Evolutionary conservation across 371 early-diverging fungal genomes (phyloP), one percentile per base, ranked within the genome.

Genomic region (Apophysomyces ossiformis): DNA sequence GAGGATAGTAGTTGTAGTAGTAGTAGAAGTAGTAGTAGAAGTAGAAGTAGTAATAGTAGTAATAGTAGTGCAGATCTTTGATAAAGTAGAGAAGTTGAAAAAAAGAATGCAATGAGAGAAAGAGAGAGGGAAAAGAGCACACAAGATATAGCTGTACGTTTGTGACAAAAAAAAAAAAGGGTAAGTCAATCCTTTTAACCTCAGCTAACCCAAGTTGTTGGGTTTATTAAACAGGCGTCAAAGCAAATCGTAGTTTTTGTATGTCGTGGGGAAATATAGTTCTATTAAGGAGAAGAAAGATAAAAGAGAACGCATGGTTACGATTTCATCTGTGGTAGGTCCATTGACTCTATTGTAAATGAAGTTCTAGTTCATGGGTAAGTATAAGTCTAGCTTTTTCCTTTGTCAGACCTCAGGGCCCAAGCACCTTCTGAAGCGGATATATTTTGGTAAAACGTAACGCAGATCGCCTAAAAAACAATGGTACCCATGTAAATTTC

Each of bases 391-490:
- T 21, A 50, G 50, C 50, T 50, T 18, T 50, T 50, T 26, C 4
- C 50, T 50, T 50, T 50, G 50, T 50, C 50, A 18, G 21, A 50
- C 50, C 9, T 50, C n/a, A 50, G 50, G 50, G 50, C 50, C 50
- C 50, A 18, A 7, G 50, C 50, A 50, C 50, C 50, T 45, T 50
- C 21, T 18, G 18, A 50, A 50, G 50, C 50, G n/a, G 50, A 50
- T 50, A 21, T 41, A 11, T 11, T 41, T 50, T 21, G 21, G 50
- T 50, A 18, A 50, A 50, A 50, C 50, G 50, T 50, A 50, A 50
- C 50, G 50, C 50, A 50, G 50, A 50, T 50, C 50, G 50, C n/a
- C 50, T 21, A 50, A 50, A 50, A 50, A 50, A 41, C 41, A 41
- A 50, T 9, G 21, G 50, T 16, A 21, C 50, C 50, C 50, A 50